Evolutionary conservation across 148 eudicot genomes (phyloP).

Genomic region (Fagopyrum esculentum): DNA sequence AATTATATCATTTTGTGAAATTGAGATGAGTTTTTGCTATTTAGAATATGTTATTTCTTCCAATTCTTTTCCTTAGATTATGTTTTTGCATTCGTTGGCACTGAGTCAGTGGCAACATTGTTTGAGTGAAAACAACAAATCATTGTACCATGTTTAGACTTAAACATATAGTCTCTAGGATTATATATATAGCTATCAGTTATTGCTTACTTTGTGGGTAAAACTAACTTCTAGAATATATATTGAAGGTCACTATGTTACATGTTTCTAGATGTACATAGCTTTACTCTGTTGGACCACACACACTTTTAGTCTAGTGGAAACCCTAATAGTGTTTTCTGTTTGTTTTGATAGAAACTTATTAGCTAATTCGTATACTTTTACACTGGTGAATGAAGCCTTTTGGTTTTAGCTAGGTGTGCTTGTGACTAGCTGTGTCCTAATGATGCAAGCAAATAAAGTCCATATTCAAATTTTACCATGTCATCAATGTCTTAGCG

Average conservation of each 20-base stretch:
- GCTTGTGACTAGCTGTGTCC: neutral
- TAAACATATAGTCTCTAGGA: neutral
- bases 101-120: neutral
- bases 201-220: neutral
- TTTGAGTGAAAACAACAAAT: neutral
- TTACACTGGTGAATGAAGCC: neutral
- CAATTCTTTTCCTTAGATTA: neutral
- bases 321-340: neutral
- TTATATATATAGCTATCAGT: neutral
- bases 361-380: neutral
- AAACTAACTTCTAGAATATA: neutral
- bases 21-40: constrained; percentile 2
- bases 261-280: neutral
- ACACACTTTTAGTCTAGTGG: neutral
- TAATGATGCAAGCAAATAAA: neutral
- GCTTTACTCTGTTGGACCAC: neutral
- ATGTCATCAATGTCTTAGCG: constrained; percentile 2
- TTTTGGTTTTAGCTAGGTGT: neutral
- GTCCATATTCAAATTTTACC: neutral
- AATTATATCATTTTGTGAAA: neutral
- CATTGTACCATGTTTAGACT: neutral
- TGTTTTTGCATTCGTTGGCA: neutral
- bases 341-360: neutral
- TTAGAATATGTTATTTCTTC: neutral
- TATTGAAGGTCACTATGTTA: neutral